These are phyloP conservation scores for Aureobasidium subglaciale DNA, from an alignment of 2,329 filamentous ascomycete species.

Conservation along the genomic window DNA sequence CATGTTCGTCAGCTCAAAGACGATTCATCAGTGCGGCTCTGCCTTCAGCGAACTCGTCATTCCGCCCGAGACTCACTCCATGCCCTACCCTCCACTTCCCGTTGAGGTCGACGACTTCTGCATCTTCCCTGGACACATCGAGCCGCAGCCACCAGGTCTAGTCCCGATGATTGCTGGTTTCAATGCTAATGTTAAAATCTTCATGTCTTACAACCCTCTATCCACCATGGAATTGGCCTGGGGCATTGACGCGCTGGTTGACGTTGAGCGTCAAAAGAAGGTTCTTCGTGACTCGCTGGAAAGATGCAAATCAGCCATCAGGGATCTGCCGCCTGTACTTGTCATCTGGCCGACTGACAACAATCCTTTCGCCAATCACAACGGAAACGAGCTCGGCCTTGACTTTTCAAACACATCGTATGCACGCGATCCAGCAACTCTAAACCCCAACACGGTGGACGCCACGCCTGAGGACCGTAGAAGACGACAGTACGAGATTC, in stretches of 20 bases:
- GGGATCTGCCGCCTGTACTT: conserved; percentile 62
- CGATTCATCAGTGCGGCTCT: conserved; percentile 69
- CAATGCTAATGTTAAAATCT: conserved; percentile 71
- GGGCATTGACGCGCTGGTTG: conserved; percentile 66
- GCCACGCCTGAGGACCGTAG: conserved; percentile 34
- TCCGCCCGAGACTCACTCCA: conserved; percentile 65
- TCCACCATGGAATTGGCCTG: conserved; percentile 77
- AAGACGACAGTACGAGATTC: conserved; percentile 71
- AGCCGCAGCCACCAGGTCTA: conserved; percentile 59
- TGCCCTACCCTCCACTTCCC: conserved; percentile 72
- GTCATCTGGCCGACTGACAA: conserved; percentile 44
- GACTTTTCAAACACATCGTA: conserved; percentile 22
- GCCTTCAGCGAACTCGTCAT: conserved; percentile 66
- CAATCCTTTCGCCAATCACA: conserved; percentile 25
- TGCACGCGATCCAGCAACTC: conserved; percentile 22
- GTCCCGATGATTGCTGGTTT: conserved; percentile 72
- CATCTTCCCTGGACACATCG: conserved; percentile 64
- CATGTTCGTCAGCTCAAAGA: conserved; percentile 63
- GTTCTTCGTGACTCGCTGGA: conserved; percentile 65
- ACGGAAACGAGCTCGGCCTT: conserved; percentile 21
- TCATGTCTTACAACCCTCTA: conserved; percentile 70
- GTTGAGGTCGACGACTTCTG: conserved; percentile 78
- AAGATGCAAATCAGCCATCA: conserved; percentile 61
- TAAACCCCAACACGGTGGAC: conserved; percentile 23
- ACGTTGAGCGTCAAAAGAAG: conserved; percentile 69